Evolutionary conservation across 1,139 yeast species (phyloP), one percentile per base, ranked within the genome.

Genomic region (Yamadazyma conglobata): DNA sequence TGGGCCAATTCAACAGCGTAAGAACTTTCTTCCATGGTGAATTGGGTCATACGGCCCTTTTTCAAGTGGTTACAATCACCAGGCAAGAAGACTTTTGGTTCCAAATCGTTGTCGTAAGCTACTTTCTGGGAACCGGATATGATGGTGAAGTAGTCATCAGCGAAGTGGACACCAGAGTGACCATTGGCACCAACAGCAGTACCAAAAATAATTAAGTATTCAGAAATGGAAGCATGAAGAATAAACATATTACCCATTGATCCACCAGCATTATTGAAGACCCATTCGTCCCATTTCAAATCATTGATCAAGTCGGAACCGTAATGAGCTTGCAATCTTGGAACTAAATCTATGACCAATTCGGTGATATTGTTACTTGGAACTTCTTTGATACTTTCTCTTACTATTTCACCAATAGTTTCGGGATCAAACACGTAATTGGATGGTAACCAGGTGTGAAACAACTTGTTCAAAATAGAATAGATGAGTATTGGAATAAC

Each of bases 161-260:
- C 96, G 52, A 86, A 87, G 56, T 91, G 98, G 24, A 88, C 79
- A 28, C 98, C 98, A 7, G 88, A 70, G 59, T 91, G 98, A 31
- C 98, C 98, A 57, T 87, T 96, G 10, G 96, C 88, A 23, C 97
- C 97, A 9, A 82, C 72, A 4, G 95, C 83, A 24, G 91, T 71
- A 34, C 96, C 96, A 44, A 88, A 87, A 53, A 87, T 71, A 50
- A 89, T 89, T 56, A 91, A 65, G 55, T 91, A 93, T 60, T 91
- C 98, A 6, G 93, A 69, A 48, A 93, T 70, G n/a, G 97, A 89
- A 10, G 97, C 96, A 57, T 93, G 98, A 44, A 91, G 67, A 40
- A 93, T 86, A 48, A 86, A 74, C 97, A 91, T 89, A 36, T 88
- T 78, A 16, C 98, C 98, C 98, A 91, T 91, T 34, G 98, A 97